phyloP scores from a whole-genome alignment of 805 yeast species.

The Nakazawaea wickerhamii region DNA sequence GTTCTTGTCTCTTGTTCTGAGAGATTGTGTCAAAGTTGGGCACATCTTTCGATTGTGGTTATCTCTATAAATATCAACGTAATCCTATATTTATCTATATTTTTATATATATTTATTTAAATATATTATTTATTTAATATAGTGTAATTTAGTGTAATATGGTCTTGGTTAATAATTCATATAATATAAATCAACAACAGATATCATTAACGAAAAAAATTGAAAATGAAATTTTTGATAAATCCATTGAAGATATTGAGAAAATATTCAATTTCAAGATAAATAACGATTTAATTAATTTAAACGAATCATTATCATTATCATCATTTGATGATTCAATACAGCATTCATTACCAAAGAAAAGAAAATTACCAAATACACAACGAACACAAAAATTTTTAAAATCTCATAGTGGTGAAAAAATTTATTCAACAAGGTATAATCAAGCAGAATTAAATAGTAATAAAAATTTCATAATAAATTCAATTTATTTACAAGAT shows the following conservation, averaged over 20 bases:
- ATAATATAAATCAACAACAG: not conserved
- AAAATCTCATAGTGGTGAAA: too few species aligned
- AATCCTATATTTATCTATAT: too few species aligned
- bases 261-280: conserved; percentile 13
- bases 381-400: not conserved
- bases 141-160: not conserved
- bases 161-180: conserved; percentile 1
- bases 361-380: not conserved
- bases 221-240: conserved; percentile 13
- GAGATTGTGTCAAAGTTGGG: too few species aligned
- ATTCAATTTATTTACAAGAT: conserved; percentile 11
- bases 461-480: not conserved
- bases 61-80: too few species aligned
- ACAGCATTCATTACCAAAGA: not conserved
- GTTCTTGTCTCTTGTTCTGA: too few species aligned
- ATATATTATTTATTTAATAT: too few species aligned
- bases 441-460: not conserved
- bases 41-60: too few species aligned
- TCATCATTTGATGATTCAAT: not conserved
- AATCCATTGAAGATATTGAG: conserved; percentile 13
- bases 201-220: conserved; percentile 3
- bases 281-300: not conserved
- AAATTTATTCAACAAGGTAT: too few species aligned
- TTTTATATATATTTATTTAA: too few species aligned
- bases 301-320: conserved; percentile 1